A percentile compares a stretch with the other conserved stretches of the same genome.
Evolutionary conservation across 371 early-diverging fungal species (phyloP).

Genomic region (Choanephora cucurbitarum): DNA sequence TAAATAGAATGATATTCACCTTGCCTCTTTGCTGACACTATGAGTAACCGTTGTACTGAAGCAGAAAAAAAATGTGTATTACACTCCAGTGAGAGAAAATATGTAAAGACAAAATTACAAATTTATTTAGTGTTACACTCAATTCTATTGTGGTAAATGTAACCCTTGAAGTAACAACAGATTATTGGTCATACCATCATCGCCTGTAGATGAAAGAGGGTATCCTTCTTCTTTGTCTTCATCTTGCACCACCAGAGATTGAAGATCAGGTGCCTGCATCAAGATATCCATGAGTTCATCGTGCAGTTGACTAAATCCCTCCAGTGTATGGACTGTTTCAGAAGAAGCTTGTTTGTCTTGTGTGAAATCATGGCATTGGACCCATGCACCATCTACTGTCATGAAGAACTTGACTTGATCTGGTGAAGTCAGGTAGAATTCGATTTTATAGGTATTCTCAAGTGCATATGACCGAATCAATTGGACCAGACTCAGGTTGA

Average conservation of each 20-base stretch:
- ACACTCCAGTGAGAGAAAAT: background rate
- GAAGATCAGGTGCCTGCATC: constrained; percentile 24
- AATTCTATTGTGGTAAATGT: constrained; percentile 19
- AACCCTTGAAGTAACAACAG: constrained; percentile 21
- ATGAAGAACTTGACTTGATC: constrained; percentile 51
- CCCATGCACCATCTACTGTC: constrained; percentile 48
- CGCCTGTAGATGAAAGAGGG: background rate
- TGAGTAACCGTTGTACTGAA: no score
- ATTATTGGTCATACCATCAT: constrained; percentile 15
- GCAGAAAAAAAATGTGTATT: background rate
- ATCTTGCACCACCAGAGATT: constrained; percentile 18
- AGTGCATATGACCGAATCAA: constrained; percentile 43
- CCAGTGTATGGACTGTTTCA: constrained; percentile 34
- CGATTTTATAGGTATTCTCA: constrained; percentile 6
- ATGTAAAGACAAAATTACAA: no score
- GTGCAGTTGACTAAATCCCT: constrained; percentile 35
- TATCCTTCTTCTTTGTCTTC: constrained; percentile 13
- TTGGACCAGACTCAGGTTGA: constrained; percentile 56
- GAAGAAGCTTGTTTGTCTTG: constrained; percentile 62
- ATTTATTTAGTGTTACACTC: constrained; percentile 1
- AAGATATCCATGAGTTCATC: constrained; percentile 27
- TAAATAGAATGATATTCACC: no score
- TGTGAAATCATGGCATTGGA: constrained; percentile 72
- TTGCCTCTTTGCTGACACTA: no score
- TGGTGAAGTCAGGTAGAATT: constrained; percentile 23